phyloP scores from a whole-genome alignment of 1,284 basidiomycete species.

The Sutorius eximius region DNA sequence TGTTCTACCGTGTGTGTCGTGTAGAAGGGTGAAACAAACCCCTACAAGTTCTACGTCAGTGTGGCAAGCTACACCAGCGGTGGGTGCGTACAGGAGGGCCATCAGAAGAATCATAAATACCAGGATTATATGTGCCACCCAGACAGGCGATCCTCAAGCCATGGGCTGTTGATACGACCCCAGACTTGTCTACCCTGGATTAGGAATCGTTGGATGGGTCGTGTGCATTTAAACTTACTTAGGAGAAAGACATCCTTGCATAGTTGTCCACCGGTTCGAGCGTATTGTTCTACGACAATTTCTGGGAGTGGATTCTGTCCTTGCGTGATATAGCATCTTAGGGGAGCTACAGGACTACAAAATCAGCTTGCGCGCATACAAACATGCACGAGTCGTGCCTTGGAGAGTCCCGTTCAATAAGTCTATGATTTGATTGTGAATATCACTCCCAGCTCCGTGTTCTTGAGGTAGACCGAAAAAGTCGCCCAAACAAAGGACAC shows the following conservation, averaged over 20 bases:
- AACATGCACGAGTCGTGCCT: constrained; percentile 42
- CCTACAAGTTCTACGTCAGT: constrained; percentile 41
- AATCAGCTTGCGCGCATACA: constrained; percentile 8
- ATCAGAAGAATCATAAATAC: constrained; percentile 56
- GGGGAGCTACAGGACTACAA: constrained; percentile 56
- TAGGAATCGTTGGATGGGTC: not conserved
- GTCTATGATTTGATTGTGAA: constrained; percentile 53
- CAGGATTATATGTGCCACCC: constrained; percentile 73
- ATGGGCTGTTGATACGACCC: constrained; percentile 77
- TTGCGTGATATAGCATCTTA: constrained; percentile 92
- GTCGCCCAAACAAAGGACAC: constrained; percentile 86
- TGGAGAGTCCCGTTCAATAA: constrained; percentile 67
- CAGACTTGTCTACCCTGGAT: constrained; percentile 71
- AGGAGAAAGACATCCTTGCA: constrained; percentile 82
- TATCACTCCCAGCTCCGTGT: constrained; percentile 36
- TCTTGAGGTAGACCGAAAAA: constrained; percentile 74
- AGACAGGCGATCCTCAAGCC: constrained; percentile 86
- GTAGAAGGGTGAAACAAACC: constrained; percentile 71
- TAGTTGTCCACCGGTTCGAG: constrained; percentile 74
- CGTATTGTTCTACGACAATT: constrained; percentile 70
- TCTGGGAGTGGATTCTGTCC: constrained; percentile 75
- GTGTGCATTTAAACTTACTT: constrained; percentile 51
- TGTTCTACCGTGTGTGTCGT: constrained; percentile 70
- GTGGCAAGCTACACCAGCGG: constrained; percentile 7
- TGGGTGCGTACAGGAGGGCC: constrained; percentile 53